Evolutionary conservation across 1,284 basidiomycete species (phyloP).

Genomic region (Calocybe gambosa): DNA sequence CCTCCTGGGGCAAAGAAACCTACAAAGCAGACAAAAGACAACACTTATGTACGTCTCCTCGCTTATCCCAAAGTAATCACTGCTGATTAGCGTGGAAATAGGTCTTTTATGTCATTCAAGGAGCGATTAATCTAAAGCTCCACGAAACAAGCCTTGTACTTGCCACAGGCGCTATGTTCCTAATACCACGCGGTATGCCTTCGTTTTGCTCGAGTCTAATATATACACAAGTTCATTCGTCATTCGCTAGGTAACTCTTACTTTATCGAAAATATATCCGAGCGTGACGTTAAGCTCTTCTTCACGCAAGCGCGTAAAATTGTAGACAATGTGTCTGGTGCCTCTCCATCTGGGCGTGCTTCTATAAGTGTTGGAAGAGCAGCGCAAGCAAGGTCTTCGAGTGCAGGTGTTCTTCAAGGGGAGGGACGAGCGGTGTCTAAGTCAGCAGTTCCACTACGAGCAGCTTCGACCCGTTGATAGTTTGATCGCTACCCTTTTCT

Average conservation of each 20-base stretch:
- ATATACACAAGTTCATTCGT: slow-evolving; percentile 2
- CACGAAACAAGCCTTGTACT: slow-evolving; percentile 77
- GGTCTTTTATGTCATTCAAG: slow-evolving; percentile 87
- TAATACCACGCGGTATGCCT: slow-evolving; percentile 81
- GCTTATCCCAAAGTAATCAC: slow-evolving; percentile 3
- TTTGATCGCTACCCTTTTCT: neutral
- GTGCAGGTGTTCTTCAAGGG: slow-evolving; percentile 7
- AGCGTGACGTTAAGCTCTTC: slow-evolving; percentile 79
- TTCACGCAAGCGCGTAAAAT: slow-evolving; percentile 91
- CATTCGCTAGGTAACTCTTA: slow-evolving; percentile 74
- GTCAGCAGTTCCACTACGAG: slow-evolving; percentile 9
- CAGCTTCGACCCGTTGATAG: slow-evolving; percentile 7
- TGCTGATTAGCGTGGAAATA: slow-evolving; percentile 25
- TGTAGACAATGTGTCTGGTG: slow-evolving; percentile 5
- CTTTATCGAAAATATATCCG: slow-evolving; percentile 81
- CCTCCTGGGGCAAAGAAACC: slow-evolving; percentile 78
- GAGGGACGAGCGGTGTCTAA: slow-evolving; percentile 10
- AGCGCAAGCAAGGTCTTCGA: slow-evolving; percentile 10
- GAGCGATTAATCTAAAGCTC: slow-evolving; percentile 81
- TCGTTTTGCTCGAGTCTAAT: neutral
- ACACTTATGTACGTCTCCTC: slow-evolving; percentile 76
- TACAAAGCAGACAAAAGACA: slow-evolving; percentile 88
- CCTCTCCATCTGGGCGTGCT: slow-evolving; percentile 10
- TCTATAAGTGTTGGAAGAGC: slow-evolving; percentile 7
- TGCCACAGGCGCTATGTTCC: slow-evolving; percentile 81